Evolutionary conservation across 208 protist genomes (phyloP).

Genomic region (Giardia duodenalis): DNA sequence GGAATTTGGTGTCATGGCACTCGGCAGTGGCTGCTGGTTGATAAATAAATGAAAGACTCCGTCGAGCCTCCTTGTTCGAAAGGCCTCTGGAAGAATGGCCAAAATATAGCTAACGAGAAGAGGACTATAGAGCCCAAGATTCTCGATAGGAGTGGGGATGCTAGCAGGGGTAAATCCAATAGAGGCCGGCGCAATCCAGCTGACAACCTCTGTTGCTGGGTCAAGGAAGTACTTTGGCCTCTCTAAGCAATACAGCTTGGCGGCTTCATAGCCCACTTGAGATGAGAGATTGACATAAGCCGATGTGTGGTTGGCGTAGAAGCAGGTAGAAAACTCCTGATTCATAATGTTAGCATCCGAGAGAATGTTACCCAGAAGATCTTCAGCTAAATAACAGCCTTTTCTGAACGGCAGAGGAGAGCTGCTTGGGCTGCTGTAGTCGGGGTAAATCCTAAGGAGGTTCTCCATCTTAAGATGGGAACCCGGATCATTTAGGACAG

Average conservation of each 20-base stretch:
- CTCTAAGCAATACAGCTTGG: background rate
- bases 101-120: background rate
- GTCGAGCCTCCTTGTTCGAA: background rate
- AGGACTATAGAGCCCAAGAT: background rate
- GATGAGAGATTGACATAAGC: background rate
- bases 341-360: background rate
- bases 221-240: constrained; percentile 3
- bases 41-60: background rate
- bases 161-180: background rate
- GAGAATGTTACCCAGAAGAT: background rate
- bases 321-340: background rate
- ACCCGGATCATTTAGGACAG: background rate
- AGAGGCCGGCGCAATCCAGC: background rate
- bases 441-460: background rate
- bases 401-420: background rate
- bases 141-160: too few relatives aligned
- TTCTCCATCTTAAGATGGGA: background rate
- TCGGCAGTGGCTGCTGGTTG: too few relatives aligned
- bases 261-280: background rate
- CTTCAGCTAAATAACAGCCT: background rate
- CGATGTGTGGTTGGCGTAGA: background rate
- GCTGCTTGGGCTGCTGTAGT: background rate
- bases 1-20: too few relatives aligned
- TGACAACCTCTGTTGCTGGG: background rate
- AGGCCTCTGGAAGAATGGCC: background rate